Evolutionary conservation across 164 flowering plant genomes (phyloP).

Genomic region (Vitis cinerea): DNA sequence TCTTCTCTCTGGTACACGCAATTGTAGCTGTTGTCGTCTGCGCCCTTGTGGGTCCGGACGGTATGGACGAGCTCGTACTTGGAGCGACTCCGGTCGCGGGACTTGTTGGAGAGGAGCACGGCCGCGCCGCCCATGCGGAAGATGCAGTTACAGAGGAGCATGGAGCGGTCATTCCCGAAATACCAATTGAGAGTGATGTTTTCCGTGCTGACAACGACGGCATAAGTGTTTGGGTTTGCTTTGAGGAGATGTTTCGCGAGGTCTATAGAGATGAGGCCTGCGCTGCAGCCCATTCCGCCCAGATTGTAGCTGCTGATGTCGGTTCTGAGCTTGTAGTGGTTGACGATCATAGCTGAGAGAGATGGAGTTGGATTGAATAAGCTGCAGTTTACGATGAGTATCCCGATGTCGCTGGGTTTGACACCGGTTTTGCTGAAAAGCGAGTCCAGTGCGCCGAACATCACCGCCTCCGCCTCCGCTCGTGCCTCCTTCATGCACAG

Average conservation of each 20-base stretch:
- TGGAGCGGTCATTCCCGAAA: constrained; percentile 77
- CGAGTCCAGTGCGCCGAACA: constrained; percentile 74
- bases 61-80: constrained; percentile 75
- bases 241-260: constrained; percentile 67
- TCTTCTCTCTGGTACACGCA: constrained; percentile 87
- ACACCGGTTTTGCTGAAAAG: constrained; percentile 65
- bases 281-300: constrained; percentile 95
- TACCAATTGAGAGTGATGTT: constrained; percentile 84
- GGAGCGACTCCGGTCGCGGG: constrained; percentile 43
- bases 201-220: constrained; percentile 79
- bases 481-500: constrained; percentile 68
- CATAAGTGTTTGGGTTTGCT: constrained; percentile 58
- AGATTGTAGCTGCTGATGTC: constrained; percentile 77
- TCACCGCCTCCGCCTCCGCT: constrained; percentile 74
- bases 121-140: constrained; percentile 97
- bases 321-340: constrained; percentile 71
- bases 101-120: constrained; percentile 64
- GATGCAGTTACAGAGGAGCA: constrained; percentile 81
- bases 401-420: constrained; percentile 51
- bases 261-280: constrained; percentile 76
- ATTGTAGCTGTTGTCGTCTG: constrained; percentile 58
- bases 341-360: constrained; percentile 83
- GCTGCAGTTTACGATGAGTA: constrained; percentile 84
- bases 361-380: constrained; percentile 86
- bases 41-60: constrained; percentile 78